Percentiles rank a stretch among this genome's conserved stretches.
Evolutionary conservation across 441 rosid species (phyloP).

Genomic region (Brassica balearica): DNA sequence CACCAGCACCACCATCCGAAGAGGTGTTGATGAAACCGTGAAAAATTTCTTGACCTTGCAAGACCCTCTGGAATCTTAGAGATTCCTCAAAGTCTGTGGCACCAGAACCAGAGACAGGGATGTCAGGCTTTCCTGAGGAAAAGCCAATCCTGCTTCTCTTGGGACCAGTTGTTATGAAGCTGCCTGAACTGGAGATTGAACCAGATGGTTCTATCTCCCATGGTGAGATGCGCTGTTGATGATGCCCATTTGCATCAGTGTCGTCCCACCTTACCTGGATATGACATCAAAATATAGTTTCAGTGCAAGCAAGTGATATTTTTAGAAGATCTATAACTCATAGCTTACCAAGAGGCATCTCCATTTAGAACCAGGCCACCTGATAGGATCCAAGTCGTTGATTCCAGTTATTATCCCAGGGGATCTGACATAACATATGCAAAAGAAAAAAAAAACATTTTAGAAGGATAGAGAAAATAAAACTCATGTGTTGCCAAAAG

Average conservation of each 20-base stretch:
- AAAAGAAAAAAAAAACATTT: background rate
- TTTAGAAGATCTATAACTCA: background rate
- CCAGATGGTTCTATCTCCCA: slow-evolving; percentile 93
- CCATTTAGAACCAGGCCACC: slow-evolving; percentile 98
- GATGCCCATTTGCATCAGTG: slow-evolving; percentile 59
- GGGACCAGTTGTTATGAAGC: slow-evolving; percentile 63
- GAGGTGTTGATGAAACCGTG: slow-evolving; percentile 58
- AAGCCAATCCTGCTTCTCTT: slow-evolving; percentile 86
- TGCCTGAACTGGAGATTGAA: slow-evolving; percentile 58
- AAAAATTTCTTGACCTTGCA: slow-evolving; percentile 99
- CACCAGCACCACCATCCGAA: slow-evolving; percentile 59
- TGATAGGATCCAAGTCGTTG: slow-evolving; percentile 78
- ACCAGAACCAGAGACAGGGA: slow-evolving; percentile 72
- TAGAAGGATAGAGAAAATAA: background rate
- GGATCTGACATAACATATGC: slow-evolving; percentile 52
- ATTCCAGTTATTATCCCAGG: slow-evolving; percentile 79
- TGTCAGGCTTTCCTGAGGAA: slow-evolving; percentile 71
- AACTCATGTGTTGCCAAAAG: background rate
- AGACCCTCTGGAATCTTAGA: slow-evolving; percentile 94
- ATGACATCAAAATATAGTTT: slow-evolving; percentile 24
- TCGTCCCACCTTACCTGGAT: slow-evolving; percentile 93
- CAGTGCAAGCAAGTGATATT: background rate
- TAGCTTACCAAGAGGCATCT: slow-evolving; percentile 79
- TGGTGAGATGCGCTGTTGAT: slow-evolving; percentile 78
- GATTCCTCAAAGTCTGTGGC: slow-evolving; percentile 90